Conservation (phyloP, 768 basidiomycete genomes). For the Boletus coccyginus region DNA sequence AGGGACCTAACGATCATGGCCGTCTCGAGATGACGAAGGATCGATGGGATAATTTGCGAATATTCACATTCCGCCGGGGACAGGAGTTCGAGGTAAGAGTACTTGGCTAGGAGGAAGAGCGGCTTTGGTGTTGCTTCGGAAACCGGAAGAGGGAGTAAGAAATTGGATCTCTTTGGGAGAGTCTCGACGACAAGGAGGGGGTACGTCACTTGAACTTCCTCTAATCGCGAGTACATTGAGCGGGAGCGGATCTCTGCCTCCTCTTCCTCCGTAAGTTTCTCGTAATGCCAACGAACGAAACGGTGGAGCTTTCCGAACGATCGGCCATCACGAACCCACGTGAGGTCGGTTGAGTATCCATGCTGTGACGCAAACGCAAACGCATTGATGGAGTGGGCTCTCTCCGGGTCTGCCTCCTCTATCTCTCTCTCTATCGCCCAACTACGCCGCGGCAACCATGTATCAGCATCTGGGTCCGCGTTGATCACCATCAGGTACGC, state of each 20-base stretch:
- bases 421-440: slow-evolving; percentile 37
- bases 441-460: slow-evolving; percentile 52
- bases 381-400: slow-evolving; percentile 34
- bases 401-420: slow-evolving; percentile 8
- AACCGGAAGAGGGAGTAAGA: slow-evolving; percentile 47
- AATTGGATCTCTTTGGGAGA: slow-evolving; percentile 55
- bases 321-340: slow-evolving; percentile 47
- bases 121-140: slow-evolving; percentile 19
- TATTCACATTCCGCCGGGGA: slow-evolving; percentile 54
- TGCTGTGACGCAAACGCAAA: slow-evolving; percentile 44
- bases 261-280: slow-evolving; percentile 41
- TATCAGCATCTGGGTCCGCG: slow-evolving; percentile 24
- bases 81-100: slow-evolving; percentile 47
- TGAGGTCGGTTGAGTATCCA: slow-evolving; percentile 49
- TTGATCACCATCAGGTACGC: slow-evolving; percentile 54
- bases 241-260: slow-evolving; percentile 46
- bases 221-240: slow-evolving; percentile 27
- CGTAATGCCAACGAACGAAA: slow-evolving; percentile 59
- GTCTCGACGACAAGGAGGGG: slow-evolving; percentile 60
- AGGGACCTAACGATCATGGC: slow-evolving; percentile 50
- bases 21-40: slow-evolving; percentile 59
- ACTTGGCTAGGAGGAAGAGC: slow-evolving; percentile 43
- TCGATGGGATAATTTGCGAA: slow-evolving; percentile 59
- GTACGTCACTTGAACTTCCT: slow-evolving; percentile 45
- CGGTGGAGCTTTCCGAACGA: slow-evolving; percentile 44